Base-by-base conservation (phyloP, 805 yeast species). In the Wilhelminamyces savonicus region DNA sequence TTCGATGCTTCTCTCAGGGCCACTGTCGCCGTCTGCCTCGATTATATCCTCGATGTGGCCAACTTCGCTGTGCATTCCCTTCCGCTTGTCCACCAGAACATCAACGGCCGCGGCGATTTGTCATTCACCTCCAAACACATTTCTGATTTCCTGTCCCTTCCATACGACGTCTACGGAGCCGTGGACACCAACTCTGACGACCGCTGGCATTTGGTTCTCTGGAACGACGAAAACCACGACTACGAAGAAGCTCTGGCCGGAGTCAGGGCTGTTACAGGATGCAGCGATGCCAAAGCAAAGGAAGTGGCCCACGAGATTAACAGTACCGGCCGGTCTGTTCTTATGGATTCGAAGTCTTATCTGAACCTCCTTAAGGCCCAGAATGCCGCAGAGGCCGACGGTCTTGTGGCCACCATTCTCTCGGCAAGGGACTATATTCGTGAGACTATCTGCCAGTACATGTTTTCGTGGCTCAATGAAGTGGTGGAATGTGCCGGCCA, bases 171-270 rank as follows among this genome's bases (percentile, higher is more conserved):
- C 16, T 68, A 68, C 33, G 50, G 46, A 0, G 51, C 39, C 0
- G 36, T 29, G 7, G 74, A 66, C 39, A 14, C 13, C 7, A 65
- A 68, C 40, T 35, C 62, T 2, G 28, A 32, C 10, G 34, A 59
- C 10, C 27, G 30, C 23, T 77, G 70, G 58, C 54, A 62, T 24
- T 59, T 82, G 19, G 47, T 78, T 14, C 59, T 81, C n/a, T 83
- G 88, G 82, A 83, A 83, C 50, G 94, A 83, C 46, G 92, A 83
- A 44, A 66, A 63, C 40, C 92, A 83, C 44, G 71, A 74, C 42
- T 72, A 68, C 40, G 59, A 66, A 2, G 71, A 74, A 34, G 83
- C 83, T 2, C 61, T 59, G 12, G 50, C 54, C 9, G 74, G 76
- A 3, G 62, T 78, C 21, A 40, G 41, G 4, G 48, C 50, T 2